Percentiles rank a stretch among this genome's conserved stretches.
Conservation (phyloP, 306 rosid genomes). For the Vachellia pachyceras region DNA sequence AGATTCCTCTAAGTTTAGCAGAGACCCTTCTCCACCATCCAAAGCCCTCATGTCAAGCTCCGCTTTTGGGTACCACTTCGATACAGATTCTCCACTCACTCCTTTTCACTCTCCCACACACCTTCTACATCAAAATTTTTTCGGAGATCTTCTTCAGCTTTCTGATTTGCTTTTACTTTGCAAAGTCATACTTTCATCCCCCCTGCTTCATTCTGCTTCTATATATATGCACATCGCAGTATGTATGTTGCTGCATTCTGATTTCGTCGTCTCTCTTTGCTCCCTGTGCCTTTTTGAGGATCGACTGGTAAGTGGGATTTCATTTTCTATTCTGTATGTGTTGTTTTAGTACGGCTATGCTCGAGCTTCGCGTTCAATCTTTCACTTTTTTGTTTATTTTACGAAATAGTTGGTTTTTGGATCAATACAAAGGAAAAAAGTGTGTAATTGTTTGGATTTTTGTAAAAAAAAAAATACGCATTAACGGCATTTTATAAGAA, state of each 20-base stretch:
- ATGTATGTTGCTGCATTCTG: conserved; percentile 42
- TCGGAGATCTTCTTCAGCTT: conserved; percentile 30
- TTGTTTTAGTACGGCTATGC: neutral
- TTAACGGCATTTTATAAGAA: neutral
- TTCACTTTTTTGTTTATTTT: conserved; percentile 31
- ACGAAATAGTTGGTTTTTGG: neutral
- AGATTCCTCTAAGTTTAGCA: conserved; percentile 39
- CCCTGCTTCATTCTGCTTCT: conserved; percentile 28
- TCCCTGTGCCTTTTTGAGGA: conserved; percentile 29
- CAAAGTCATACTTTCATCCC: conserved; percentile 18
- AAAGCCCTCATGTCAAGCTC: conserved; percentile 32
- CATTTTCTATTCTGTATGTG: conserved; percentile 2
- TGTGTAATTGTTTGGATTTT: neutral
- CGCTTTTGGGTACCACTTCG: conserved; percentile 49
- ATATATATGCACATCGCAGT: neutral
- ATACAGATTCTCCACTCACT: conserved; percentile 63
- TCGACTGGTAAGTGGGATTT: conserved; percentile 44
- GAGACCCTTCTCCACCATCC: conserved; percentile 64
- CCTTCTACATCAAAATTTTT: neutral
- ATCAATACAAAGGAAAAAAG: neutral
- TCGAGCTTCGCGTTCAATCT: conserved; percentile 12
- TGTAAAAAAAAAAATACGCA: neutral
- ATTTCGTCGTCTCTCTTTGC: conserved; percentile 31
- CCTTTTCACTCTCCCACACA: neutral
- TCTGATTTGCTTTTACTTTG: conserved; percentile 24